phyloP scores from a whole-genome alignment of 192 early-diverging fungal species.

The Jimgerdemannia lactiflua region DNA sequence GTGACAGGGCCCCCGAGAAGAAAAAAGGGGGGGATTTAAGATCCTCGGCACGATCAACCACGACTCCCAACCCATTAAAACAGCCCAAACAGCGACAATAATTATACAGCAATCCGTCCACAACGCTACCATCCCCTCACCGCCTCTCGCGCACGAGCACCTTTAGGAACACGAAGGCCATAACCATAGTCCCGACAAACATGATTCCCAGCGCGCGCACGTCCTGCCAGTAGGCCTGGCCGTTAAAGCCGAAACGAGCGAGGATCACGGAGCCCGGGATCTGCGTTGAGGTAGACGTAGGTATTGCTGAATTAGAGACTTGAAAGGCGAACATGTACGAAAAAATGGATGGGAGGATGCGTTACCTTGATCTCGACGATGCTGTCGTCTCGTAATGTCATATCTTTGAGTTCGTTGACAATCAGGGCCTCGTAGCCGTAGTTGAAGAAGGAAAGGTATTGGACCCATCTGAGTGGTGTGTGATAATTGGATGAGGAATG shows the following conservation, averaged over 20 bases:
- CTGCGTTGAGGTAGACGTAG: background rate
- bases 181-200: conserved; percentile 9
- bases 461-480: conserved; percentile 49
- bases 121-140: conserved; percentile 1
- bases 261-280: conserved; percentile 33
- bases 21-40: no score
- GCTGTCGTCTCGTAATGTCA: conserved; percentile 26
- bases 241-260: conserved; percentile 31
- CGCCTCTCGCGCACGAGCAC: conserved; percentile 27
- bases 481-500: no score
- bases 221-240: conserved; percentile 32
- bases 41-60: no score
- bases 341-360: background rate
- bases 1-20: no score
- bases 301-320: background rate
- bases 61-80: no score
- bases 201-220: conserved; percentile 10
- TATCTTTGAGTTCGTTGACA: conserved; percentile 54
- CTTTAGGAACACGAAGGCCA: conserved; percentile 25
- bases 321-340: background rate
- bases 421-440: conserved; percentile 74
- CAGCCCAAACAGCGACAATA: no score
- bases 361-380: conserved; percentile 29
- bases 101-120: no score
- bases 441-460: conserved; percentile 69